These are phyloP conservation scores for Ophidiomyces ophidiicola DNA, from an alignment of 2,329 filamentous ascomycete species.

Conservation along the genomic window DNA sequence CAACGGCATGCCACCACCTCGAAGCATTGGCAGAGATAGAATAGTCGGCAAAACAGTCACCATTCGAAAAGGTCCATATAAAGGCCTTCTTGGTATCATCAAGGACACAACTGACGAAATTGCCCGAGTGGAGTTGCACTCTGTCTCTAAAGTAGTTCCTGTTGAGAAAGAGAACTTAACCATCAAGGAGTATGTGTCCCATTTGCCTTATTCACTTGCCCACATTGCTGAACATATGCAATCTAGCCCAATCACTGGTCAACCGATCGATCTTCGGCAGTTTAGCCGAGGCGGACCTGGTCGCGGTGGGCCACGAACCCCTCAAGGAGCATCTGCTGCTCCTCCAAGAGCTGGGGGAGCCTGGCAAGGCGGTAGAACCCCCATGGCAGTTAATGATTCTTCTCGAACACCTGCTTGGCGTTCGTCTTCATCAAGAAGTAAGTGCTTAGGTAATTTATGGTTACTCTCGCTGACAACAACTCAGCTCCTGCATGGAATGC, in stretches of 20 bases:
- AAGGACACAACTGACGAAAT: conserved; percentile 82
- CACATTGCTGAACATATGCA: conserved; percentile 17
- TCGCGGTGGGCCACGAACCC: conserved; percentile 32
- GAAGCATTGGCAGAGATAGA: conserved; percentile 62
- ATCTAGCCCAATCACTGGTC: conserved; percentile 51
- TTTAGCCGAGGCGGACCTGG: conserved; percentile 34
- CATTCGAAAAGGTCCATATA: conserved; percentile 76
- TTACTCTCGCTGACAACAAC: not conserved
- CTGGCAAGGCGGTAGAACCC: conserved; percentile 59
- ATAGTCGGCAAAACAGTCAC: conserved; percentile 85
- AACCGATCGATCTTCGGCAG: conserved; percentile 58
- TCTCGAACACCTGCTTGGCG: conserved; percentile 62
- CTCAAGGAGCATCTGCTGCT: conserved; percentile 37
- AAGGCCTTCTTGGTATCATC: conserved; percentile 86
- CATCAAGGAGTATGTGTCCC: conserved; percentile 59
- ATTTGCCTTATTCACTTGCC: conserved; percentile 2
- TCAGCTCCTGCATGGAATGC: conserved; percentile 34
- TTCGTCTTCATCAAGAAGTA: conserved; percentile 47
- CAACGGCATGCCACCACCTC: conserved; percentile 56
- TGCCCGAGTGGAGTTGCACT: conserved; percentile 84
- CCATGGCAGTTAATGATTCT: conserved; percentile 46
- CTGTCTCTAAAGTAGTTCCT: conserved; percentile 82
- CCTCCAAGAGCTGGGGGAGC: conserved; percentile 27
- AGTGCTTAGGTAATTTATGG: conserved; percentile 28
- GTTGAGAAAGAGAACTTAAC: conserved; percentile 69